These are phyloP conservation scores for Bryoerythrophyllum caledonicum DNA, from an alignment of 225 moss, liverwort and hornwort genomes.

Conservation along the genomic window DNA sequence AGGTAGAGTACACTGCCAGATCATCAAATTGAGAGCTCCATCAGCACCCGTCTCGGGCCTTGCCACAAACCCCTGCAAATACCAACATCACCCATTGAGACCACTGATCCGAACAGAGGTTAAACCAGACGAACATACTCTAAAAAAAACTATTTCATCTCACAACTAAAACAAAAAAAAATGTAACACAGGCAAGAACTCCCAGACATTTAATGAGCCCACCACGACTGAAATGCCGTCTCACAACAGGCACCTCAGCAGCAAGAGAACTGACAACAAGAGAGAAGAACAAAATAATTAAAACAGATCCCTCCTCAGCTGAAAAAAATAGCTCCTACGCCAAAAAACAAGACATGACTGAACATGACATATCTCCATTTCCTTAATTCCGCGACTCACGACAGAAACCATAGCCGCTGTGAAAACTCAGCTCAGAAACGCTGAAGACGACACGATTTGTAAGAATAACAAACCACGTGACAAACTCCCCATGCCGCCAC, in stretches of 20 bases:
- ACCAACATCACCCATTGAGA: slow-evolving; percentile 12
- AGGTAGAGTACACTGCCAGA: slow-evolving; percentile 96
- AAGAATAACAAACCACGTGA: background rate
- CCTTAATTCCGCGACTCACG: background rate
- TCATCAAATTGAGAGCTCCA: slow-evolving; percentile 92
- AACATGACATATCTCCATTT: slow-evolving; percentile 3
- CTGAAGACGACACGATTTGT: background rate
- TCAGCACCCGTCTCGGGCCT: slow-evolving; percentile 80
- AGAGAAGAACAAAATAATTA: too few species aligned
- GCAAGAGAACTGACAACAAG: background rate
- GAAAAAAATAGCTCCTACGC: background rate
- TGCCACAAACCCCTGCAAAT: slow-evolving; percentile 92
- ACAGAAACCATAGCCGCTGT: background rate
- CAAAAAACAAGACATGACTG: background rate
- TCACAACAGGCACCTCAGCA: background rate
- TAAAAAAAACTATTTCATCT: background rate
- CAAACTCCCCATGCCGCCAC: background rate
- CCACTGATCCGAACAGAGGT: background rate
- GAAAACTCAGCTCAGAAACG: background rate
- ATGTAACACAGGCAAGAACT: background rate
- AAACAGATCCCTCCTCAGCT: background rate
- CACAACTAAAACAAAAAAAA: background rate
- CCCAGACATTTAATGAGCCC: background rate
- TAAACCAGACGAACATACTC: background rate
- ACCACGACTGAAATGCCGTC: background rate